Conservation (phyloP, 768 basidiomycete genomes). For the Termitomyces heimii region DNA sequence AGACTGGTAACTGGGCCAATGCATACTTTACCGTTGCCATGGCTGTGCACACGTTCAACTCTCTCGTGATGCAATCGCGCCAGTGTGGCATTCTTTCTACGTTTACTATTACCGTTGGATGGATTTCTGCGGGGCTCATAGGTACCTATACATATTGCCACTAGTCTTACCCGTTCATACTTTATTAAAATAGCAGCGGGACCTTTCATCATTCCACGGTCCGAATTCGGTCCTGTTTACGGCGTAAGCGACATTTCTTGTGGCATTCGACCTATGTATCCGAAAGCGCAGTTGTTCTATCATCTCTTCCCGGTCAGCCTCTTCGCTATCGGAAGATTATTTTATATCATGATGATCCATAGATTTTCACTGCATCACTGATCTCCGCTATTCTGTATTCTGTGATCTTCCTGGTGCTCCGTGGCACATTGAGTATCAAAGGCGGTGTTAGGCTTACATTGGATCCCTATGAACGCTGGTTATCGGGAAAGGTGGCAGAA, state of each 20-base stretch:
- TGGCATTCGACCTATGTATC: slow-evolving; percentile 37
- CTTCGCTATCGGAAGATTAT: neutral
- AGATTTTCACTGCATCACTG: slow-evolving; percentile 57
- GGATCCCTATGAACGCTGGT: slow-evolving; percentile 41
- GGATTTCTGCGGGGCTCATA: slow-evolving; percentile 40
- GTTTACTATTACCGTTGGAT: slow-evolving; percentile 42
- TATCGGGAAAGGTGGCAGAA: slow-evolving; percentile 24
- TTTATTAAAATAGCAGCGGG: slow-evolving; percentile 21
- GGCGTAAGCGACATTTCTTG: slow-evolving; percentile 49
- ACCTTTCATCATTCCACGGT: slow-evolving; percentile 25
- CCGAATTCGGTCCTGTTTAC: slow-evolving; percentile 34
- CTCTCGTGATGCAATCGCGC: slow-evolving; percentile 51
- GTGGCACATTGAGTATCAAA: slow-evolving; percentile 47
- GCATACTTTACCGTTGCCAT: slow-evolving; percentile 63
- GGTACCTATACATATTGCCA: slow-evolving; percentile 28
- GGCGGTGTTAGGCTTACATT: slow-evolving; percentile 46
- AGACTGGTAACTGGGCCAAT: slow-evolving; percentile 54
- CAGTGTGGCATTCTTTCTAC: slow-evolving; percentile 45
- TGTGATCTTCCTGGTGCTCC: slow-evolving; percentile 50
- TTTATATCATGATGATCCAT: neutral
- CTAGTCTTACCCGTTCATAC: neutral
- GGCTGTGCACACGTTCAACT: slow-evolving; percentile 63
- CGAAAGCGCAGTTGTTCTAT: slow-evolving; percentile 41
- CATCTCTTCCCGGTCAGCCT: slow-evolving; percentile 56
- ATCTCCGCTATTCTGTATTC: slow-evolving; percentile 56